Percentiles rank a stretch among this genome's conserved stretches.
phyloP scores from a whole-genome alignment of 1,284 basidiomycete genomes.

The Vanrija sp. region DNA sequence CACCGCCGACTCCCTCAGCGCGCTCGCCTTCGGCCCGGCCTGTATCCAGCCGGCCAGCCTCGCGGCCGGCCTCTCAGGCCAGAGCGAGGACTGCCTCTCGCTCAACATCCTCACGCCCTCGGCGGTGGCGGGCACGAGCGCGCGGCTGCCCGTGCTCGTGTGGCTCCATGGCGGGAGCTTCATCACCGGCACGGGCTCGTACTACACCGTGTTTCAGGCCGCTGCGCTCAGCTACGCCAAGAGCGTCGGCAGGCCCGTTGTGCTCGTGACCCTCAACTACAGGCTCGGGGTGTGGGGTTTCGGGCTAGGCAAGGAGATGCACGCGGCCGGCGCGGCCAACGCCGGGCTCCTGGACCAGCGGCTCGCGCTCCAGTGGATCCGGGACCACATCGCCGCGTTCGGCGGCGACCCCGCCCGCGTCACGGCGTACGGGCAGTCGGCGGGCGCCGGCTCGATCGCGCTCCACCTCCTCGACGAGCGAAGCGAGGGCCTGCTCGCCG shows the following conservation, averaged over 20 bases:
- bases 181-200: conserved; percentile 15
- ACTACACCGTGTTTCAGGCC: conserved; percentile 19
- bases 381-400: conserved; percentile 60
- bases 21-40: conserved; percentile 25
- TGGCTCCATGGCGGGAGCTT: conserved; percentile 43
- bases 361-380: conserved; percentile 56
- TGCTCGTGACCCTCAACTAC: conserved; percentile 51
- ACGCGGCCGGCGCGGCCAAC: conserved; percentile 39
- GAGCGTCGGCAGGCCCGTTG: conserved; percentile 28
- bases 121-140: conserved; percentile 1
- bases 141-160: conserved; percentile 41
- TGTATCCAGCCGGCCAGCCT: conserved; percentile 36
- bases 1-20: conserved; percentile 26
- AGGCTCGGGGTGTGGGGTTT: conserved; percentile 52
- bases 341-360: conserved; percentile 50
- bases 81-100: conserved; percentile 49
- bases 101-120: conserved; percentile 45
- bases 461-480: conserved; percentile 34
- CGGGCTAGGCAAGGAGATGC: conserved; percentile 32
- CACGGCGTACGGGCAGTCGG: conserved; percentile 6
- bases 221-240: conserved; percentile 4
- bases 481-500: conserved; percentile 36
- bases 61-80: not conserved
- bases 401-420: conserved; percentile 63
- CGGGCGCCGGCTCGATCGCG: conserved; percentile 27